Conservation (phyloP, 106 monocot species). For the Dendrobium chrysotoxum region DNA sequence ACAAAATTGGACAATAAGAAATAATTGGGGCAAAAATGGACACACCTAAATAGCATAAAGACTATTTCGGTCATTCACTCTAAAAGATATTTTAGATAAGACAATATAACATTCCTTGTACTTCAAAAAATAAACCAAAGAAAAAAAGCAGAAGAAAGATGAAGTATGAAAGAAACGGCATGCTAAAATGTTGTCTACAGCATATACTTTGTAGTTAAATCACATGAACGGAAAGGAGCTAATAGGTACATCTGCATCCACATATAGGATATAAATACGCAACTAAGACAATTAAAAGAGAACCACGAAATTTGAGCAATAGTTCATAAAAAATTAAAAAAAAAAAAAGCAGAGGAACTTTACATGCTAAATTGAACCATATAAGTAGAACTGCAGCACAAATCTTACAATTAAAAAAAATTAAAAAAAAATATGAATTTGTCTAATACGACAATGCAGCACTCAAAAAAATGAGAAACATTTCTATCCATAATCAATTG, state of each 20-base stretch:
- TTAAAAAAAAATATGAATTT: not conserved
- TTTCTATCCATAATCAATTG: not conserved
- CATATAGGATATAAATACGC: not conserved
- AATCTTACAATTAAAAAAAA: not conserved
- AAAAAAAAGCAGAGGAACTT: not conserved
- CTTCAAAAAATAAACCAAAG: not conserved
- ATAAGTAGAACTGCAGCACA: not conserved
- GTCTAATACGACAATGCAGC: not conserved
- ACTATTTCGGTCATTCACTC: too few relatives aligned
- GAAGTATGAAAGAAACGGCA: not conserved
- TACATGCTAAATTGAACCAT: not conserved
- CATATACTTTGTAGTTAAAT: not conserved
- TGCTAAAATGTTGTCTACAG: not conserved
- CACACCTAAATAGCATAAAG: too few relatives aligned
- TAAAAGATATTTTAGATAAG: not conserved
- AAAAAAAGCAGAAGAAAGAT: not conserved
- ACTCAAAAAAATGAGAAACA: not conserved
- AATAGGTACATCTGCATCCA: not conserved
- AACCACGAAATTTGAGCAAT: not conserved
- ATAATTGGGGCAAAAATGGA: too few relatives aligned
- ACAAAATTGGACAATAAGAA: too few relatives aligned
- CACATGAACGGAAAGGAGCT: too few relatives aligned
- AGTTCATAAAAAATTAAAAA: not conserved
- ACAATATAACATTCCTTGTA: not conserved
- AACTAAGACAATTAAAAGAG: not conserved